phyloP scores from a whole-genome alignment of 352 stramenopile species.

The Thalassiosira hispida region DNA sequence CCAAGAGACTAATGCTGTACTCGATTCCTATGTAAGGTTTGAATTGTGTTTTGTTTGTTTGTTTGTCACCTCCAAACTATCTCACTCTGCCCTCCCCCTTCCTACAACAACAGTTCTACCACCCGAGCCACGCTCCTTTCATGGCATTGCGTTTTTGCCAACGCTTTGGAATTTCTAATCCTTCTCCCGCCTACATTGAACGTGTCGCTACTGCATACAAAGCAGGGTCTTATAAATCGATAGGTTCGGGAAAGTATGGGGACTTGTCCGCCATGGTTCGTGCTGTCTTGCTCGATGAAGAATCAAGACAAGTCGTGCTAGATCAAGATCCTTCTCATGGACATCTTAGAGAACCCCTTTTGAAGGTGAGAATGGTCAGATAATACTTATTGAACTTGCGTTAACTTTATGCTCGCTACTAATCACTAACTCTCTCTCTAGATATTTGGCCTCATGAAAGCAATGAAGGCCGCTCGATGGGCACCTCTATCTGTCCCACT shows the following conservation, averaged over 20 bases:
- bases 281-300: constrained; percentile 53
- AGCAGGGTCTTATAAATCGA: constrained; percentile 46
- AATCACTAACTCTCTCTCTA: constrained; percentile 59
- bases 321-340: constrained; percentile 49
- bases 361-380: constrained; percentile 53
- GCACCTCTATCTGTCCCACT: constrained; percentile 23
- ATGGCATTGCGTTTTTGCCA: constrained; percentile 55
- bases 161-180: constrained; percentile 70
- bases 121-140: constrained; percentile 66
- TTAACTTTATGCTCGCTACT: too few relatives aligned
- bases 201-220: constrained; percentile 57
- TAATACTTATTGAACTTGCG: too few relatives aligned
- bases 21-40: constrained; percentile 32
- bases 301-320: constrained; percentile 39
- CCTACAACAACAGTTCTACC: constrained; percentile 66
- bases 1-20: constrained; percentile 48
- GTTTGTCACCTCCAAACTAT: too few relatives aligned
- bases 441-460: constrained; percentile 19
- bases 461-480: constrained; percentile 35
- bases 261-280: constrained; percentile 65
- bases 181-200: constrained; percentile 59
- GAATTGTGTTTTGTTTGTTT: too few relatives aligned
- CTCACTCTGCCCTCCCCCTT: too few relatives aligned
- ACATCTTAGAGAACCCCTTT: constrained; percentile 41
- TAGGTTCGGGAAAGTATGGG: constrained; percentile 66